Base-by-base conservation (phyloP, 257 asterid species). In the Sherardia arvensis region DNA sequence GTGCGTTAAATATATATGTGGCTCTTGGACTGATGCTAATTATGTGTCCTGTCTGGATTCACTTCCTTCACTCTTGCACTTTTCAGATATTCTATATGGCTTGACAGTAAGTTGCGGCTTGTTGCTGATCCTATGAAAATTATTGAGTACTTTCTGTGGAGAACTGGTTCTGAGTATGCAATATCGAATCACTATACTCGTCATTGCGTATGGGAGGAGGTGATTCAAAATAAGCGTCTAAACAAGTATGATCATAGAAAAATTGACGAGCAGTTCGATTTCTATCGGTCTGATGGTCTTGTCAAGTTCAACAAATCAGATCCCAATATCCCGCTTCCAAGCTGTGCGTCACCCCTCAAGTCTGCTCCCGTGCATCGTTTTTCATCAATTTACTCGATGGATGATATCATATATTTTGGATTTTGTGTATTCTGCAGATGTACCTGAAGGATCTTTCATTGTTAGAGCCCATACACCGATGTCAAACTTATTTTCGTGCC, bases 171-270 rank as follows among this genome's bases (percentile, higher is more conserved):
- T 38, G 98, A 91, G 66, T 91, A 83, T 76, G 94, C 95, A 26
- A 91, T 91, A 62, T 91, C 98, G 32, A 88, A 88, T 77, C 95
- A 91, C 71, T 91, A 91, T 70, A 73, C 80, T 9, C 95, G 95
- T 65, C 98, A 84, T 64, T 91, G 98, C 74, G 98, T 91, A 57
- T 88, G 95, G 96, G 96, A 91, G 61, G 98, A 91, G 75, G 95
- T 88, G 23, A 72, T 86, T 73, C 98, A 91, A 66, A 91, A 91
- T 73, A 91, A 91, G 76, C 80, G 90, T 74, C 79, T 91, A 55
- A 86, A 88, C 70, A 91, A 91, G 85, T 91, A 86, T 76, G 83
- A 86, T 67, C 95, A 80, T 77, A 63, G 92, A 18, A 87, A 86
- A 66, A 84, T 88, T 59, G 95, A 91, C 58, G 94, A 91, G 69